Percentiles rank a stretch among this genome's conserved stretches.
Evolutionary conservation across 306 rosid species (phyloP).

Genomic region (Glycine soja): DNA sequence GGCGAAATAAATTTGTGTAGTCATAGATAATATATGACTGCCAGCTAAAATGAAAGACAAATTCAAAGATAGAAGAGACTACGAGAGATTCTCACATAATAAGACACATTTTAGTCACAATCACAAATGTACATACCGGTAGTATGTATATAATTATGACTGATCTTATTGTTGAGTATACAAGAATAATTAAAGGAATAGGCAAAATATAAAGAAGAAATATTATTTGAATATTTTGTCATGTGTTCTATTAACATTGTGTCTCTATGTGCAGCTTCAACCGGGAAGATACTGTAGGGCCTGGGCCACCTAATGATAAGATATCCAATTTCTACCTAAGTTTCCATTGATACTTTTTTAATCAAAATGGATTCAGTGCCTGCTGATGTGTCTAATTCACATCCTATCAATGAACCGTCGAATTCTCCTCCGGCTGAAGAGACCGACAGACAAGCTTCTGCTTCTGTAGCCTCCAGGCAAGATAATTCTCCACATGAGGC

Average conservation of each 20-base stretch:
- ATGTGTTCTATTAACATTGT: conserved; percentile 16
- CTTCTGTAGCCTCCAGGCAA: conserved; percentile 54
- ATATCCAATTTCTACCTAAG: conserved; percentile 46
- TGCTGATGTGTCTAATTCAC: conserved; percentile 54
- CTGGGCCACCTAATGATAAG: conserved; percentile 35
- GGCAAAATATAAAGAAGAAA: background rate
- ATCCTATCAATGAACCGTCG: conserved; percentile 55
- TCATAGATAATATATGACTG: background rate
- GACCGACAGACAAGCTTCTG: conserved; percentile 51
- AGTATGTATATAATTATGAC: background rate
- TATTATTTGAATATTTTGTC: conserved; percentile 22
- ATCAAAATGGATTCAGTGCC: conserved; percentile 74
- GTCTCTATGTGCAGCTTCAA: conserved; percentile 48
- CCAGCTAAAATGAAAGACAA: background rate
- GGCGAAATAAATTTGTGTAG: background rate
- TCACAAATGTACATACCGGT: background rate
- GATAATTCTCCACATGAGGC: conserved; percentile 58
- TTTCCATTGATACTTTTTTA: conserved; percentile 37
- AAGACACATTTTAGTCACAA: conserved; percentile 7
- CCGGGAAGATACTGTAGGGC: conserved; percentile 38
- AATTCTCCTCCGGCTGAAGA: conserved; percentile 51
- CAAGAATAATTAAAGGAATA: background rate
- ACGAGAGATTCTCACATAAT: background rate
- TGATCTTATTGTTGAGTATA: background rate
- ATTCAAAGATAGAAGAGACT: background rate